Conservation (phyloP, 352 stramenopile species). For the Pythium brachiatum region DNA sequence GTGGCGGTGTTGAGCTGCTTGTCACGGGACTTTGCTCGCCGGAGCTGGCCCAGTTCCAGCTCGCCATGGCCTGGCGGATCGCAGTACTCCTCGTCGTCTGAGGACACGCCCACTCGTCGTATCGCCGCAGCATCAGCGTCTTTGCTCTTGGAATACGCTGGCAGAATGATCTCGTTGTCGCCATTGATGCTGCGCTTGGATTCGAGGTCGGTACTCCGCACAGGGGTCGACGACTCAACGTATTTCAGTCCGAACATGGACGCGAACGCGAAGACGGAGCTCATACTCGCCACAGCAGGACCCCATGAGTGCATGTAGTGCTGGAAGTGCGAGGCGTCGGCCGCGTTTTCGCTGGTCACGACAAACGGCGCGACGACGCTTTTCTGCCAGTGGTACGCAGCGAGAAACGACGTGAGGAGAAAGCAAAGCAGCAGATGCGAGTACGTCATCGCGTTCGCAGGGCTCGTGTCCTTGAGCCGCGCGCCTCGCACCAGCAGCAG, state of each 20-base stretch:
- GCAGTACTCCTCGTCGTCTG: conserved; percentile 15
- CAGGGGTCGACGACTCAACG: conserved; percentile 25
- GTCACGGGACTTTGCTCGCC: conserved; percentile 9
- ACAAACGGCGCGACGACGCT: conserved; percentile 41
- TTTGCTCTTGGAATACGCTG: conserved; percentile 6
- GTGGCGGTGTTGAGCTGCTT: conserved; percentile 13
- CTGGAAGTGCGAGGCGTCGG: conserved; percentile 32
- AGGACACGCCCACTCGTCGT: not conserved
- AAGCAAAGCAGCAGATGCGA: conserved; percentile 46
- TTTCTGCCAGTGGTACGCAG: conserved; percentile 77
- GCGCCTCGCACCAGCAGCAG: conserved; percentile 62
- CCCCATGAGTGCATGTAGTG: conserved; percentile 57
- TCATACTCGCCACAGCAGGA: conserved; percentile 42
- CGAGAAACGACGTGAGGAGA: conserved; percentile 58
- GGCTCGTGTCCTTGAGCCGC: conserved; percentile 22
- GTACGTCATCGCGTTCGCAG: conserved; percentile 23
- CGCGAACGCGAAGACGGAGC: conserved; percentile 47
- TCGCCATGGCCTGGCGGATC: conserved; percentile 11
- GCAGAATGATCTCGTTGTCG: conserved; percentile 3
- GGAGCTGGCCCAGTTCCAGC: conserved; percentile 14
- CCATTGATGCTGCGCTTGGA: conserved; percentile 14
- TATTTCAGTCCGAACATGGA: conserved; percentile 58
- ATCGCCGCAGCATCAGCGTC: not conserved
- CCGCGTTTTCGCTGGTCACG: conserved; percentile 16
- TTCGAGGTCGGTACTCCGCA: not conserved